Evolutionary conservation across 2,329 filamentous ascomycete genomes (phyloP), one percentile per base, ranked within the genome.

Genomic region (Stenocarpella maydis): DNA sequence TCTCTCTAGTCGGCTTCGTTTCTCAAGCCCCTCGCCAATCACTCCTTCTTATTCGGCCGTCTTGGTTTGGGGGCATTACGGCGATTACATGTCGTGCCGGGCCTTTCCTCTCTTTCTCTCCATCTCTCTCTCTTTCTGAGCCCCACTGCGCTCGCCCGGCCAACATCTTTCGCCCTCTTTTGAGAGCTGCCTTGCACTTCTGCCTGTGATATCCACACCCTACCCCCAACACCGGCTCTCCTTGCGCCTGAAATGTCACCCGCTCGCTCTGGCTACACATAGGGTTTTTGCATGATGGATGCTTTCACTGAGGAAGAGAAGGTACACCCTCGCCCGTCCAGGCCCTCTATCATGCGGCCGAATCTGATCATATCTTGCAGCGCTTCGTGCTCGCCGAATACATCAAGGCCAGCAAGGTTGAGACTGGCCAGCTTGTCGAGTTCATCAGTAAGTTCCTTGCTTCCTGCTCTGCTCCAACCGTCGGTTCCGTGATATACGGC

Each of bases 371-470:
- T 50, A n/a, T 19, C 69, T 52, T 58, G n/a, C 74, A 89, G 87
- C 85, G 86, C 72, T 87, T 87, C 75, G 79, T 88, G 71, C 81
- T 89, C 68, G 85, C 82, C 68, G 87, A 89, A 77, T 85, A 88
- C 74, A 85, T 89, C 77, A 89, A 88, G 74, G 81, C 81, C 70
- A 88, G 86, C 78, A 77, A 81, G 37, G 77, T 88, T 69, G 82
- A 86, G 68, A 75, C 87, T 28, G 76, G 79, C 14, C 77, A 76
- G 21, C 76, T 89, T 37, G 81, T 83, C 24, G 78, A 79, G 15
- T 87, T 89, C 71, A 80, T 88, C 73, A 82, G 65, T 67, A 52
- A 67, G 65, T 55, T 21, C 65, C 21, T n/a, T 21, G 17, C 41
- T 28, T 15, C 39, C 14, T 37, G 21, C 17, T 37, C 43, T n/a